A percentile compares a stretch with the other conserved stretches of the same genome.
Evolutionary conservation across 2,329 filamentous ascomycete species (phyloP).

Genomic region (Pseudonectria foliicola): DNA sequence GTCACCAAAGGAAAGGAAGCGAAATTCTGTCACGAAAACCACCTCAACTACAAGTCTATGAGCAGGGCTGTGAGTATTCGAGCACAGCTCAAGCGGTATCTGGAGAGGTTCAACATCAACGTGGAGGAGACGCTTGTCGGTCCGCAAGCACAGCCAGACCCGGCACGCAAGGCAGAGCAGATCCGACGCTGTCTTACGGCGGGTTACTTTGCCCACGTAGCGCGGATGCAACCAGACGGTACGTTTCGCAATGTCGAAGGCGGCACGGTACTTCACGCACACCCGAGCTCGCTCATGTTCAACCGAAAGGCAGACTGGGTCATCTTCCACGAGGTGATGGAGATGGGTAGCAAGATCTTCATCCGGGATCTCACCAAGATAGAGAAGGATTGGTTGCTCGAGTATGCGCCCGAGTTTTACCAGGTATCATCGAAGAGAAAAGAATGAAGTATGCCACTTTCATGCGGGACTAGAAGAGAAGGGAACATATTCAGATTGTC

Average conservation of each 20-base stretch:
- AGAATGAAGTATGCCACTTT: conserved; percentile 10
- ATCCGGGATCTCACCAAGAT: conserved; percentile 91
- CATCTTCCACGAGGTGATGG: conserved; percentile 87
- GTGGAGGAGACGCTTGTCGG: conserved; percentile 55
- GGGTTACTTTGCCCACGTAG: conserved; percentile 89
- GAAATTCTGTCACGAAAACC: conserved; percentile 80
- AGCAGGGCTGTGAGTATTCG: conserved; percentile 77
- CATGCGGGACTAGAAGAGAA: no score
- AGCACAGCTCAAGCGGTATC: conserved; percentile 75
- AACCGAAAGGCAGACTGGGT: conserved; percentile 96
- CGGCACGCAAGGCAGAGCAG: conserved; percentile 51
- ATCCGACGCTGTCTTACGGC: conserved; percentile 80
- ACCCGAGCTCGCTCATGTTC: conserved; percentile 91
- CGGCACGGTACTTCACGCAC: conserved; percentile 70
- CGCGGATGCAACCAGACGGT: conserved; percentile 88
- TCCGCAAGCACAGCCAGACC: conserved; percentile 24
- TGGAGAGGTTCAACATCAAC: conserved; percentile 75
- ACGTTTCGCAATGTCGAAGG: conserved; percentile 82
- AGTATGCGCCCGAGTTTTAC: conserved; percentile 84
- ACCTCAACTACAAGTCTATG: conserved; percentile 81
- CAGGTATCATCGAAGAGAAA: conserved; percentile 39
- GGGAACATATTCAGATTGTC: no score
- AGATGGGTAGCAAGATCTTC: conserved; percentile 80
- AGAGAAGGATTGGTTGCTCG: conserved; percentile 83
- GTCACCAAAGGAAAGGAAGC: conserved; percentile 74